Evolutionary conservation across 2,329 filamentous ascomycete species (phyloP).

Genomic region (Lachnellula willkommii): DNA sequence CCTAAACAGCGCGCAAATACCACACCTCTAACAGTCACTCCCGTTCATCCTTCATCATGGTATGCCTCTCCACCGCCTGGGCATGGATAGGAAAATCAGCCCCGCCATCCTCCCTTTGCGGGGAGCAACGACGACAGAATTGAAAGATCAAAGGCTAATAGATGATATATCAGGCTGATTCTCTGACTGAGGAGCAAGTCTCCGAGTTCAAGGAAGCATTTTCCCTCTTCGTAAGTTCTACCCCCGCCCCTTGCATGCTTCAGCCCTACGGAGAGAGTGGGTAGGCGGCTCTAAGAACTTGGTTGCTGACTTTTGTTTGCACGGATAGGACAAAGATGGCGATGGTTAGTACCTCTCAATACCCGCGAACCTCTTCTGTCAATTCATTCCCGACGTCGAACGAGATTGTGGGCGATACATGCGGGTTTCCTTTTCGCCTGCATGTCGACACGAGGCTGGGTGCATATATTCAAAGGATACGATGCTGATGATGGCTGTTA

Average conservation of each 20-base stretch:
- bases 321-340: constrained; percentile 74
- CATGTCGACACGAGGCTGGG: background rate
- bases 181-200: constrained; percentile 99
- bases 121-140: constrained; percentile 5
- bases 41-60: constrained; percentile 17
- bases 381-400: background rate
- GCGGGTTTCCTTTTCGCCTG: background rate
- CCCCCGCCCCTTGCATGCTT: constrained; percentile 8
- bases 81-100: constrained; percentile 11
- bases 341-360: constrained; percentile 63
- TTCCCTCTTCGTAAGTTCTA: constrained; percentile 89
- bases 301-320: constrained; percentile 24
- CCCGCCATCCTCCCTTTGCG: constrained; percentile 20
- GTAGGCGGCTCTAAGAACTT: constrained; percentile 16
- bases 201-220: constrained; percentile 99
- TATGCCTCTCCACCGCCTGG: constrained; percentile 11
- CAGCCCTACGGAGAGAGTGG: constrained; percentile 8
- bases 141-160: constrained; percentile 23
- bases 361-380: background rate
- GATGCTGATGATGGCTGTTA: constrained; percentile 35
- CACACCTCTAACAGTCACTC: constrained; percentile 2
- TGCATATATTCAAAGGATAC: background rate
- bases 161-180: constrained; percentile 67
- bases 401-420: background rate
- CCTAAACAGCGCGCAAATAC: background rate